phyloP scores from a whole-genome alignment of 2,329 filamentous ascomycete species.

The Sporothrix schenckii region DNA sequence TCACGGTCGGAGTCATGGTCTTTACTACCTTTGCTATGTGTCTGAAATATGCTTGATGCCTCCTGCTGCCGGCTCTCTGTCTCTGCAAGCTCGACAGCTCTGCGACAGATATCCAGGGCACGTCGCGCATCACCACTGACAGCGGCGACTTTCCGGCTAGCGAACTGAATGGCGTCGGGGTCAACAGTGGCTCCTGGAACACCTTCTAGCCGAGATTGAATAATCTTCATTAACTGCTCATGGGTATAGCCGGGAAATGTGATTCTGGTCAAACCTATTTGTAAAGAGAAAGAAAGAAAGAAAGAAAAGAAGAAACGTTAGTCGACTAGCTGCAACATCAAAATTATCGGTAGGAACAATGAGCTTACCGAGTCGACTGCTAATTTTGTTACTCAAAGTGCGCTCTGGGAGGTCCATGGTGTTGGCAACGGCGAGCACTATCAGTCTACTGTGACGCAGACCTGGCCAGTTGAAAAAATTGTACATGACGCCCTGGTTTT shows the following conservation, averaged over 20 bases:
- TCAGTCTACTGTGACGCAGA: constrained; percentile 84
- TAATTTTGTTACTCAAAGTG: constrained; percentile 98
- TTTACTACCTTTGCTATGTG: constrained; percentile 38
- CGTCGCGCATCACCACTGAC: constrained; percentile 92
- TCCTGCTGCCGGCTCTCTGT: constrained; percentile 53
- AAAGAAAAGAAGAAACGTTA: not conserved
- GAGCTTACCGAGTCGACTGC: constrained; percentile 70
- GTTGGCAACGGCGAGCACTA: constrained; percentile 96
- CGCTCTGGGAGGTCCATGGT: constrained; percentile 98
- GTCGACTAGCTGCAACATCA: not conserved
- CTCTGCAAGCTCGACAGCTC: constrained; percentile 94
- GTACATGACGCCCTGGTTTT: constrained; percentile 99
- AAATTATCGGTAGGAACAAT: not conserved
- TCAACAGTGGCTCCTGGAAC: constrained; percentile 90
- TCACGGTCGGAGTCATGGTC: not conserved
- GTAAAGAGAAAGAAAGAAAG: not conserved
- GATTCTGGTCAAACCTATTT: constrained; percentile 76
- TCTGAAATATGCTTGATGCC: constrained; percentile 43
- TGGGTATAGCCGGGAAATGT: constrained; percentile 98
- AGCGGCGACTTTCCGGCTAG: constrained; percentile 92
- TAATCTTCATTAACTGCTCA: constrained; percentile 95
- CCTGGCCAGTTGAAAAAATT: constrained; percentile 99
- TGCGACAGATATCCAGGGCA: constrained; percentile 90
- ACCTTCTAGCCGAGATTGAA: constrained; percentile 86
- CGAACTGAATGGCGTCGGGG: constrained; percentile 91